Evolutionary conservation across 306 rosid species (phyloP).

Genomic region (Rosa persica): DNA sequence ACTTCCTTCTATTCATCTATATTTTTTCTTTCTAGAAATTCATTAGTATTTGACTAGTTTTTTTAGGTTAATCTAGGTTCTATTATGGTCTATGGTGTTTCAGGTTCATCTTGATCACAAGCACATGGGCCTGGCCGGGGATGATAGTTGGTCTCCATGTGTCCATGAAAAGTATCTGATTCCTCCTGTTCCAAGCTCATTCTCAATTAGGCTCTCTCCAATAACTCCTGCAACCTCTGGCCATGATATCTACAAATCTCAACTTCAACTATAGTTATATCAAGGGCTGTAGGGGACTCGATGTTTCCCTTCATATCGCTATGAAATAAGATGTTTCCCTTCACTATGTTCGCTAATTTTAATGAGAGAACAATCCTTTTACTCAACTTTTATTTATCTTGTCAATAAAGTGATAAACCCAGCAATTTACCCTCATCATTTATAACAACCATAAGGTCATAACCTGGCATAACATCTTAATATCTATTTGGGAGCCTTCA

Average conservation of each 20-base stretch:
- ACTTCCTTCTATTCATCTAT: conserved; percentile 13
- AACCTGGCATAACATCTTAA: too few species aligned
- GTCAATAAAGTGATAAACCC: neutral
- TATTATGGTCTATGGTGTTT: conserved; percentile 20
- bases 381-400: neutral
- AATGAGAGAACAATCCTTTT: neutral
- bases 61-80: neutral
- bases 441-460: too few species aligned
- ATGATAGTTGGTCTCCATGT: conserved; percentile 92
- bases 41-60: neutral
- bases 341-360: neutral
- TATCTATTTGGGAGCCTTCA: too few species aligned
- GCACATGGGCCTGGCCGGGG: conserved; percentile 97
- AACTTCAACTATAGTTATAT: conserved; percentile 38
- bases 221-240: conserved; percentile 57
- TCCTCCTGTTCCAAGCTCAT: conserved; percentile 57
- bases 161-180: conserved; percentile 65
- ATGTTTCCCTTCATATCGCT: neutral
- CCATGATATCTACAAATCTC: conserved; percentile 65
- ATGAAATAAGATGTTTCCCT: neutral
- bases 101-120: conserved; percentile 94
- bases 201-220: conserved; percentile 63
- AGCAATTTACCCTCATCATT: too few species aligned
- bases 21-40: neutral
- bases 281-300: neutral